These are phyloP conservation scores for Sambucus nigra DNA, from an alignment of 129 eudicot genomes.

Conservation along the genomic window DNA sequence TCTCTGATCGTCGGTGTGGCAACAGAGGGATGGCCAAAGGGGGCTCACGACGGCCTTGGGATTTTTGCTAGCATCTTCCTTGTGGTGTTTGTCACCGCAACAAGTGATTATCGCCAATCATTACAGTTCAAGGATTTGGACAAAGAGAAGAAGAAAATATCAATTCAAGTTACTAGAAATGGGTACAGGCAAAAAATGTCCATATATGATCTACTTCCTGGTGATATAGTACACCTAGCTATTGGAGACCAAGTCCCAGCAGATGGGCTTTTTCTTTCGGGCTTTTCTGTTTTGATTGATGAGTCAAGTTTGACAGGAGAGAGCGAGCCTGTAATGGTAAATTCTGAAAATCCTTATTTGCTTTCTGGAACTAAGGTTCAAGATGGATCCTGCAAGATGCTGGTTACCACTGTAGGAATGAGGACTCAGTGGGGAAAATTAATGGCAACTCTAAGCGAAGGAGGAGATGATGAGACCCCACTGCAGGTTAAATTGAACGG, in stretches of 20 bases:
- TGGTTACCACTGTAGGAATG: constrained; percentile 88
- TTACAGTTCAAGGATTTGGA: constrained; percentile 78
- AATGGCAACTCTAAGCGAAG: constrained; percentile 92
- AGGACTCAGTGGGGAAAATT: constrained; percentile 96
- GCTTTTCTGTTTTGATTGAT: constrained; percentile 70
- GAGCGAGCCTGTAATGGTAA: constrained; percentile 72
- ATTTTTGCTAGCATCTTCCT: constrained; percentile 81
- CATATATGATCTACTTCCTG: constrained; percentile 70
- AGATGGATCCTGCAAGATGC: constrained; percentile 96
- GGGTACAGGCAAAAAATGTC: constrained; percentile 77
- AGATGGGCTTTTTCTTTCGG: constrained; percentile 85
- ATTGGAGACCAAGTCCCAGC: constrained; percentile 98
- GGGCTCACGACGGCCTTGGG: constrained; percentile 92
- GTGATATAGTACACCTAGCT: constrained; percentile 84
- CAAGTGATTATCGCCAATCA: constrained; percentile 89
- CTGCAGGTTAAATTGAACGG: constrained; percentile 85
- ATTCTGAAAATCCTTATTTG: constrained; percentile 55
- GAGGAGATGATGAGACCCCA: constrained; percentile 90
- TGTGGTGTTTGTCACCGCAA: constrained; percentile 92
- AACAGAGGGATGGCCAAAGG: constrained; percentile 91
- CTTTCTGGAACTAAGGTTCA: constrained; percentile 96
- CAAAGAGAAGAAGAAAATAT: constrained; percentile 84
- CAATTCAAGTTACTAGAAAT: constrained; percentile 71
- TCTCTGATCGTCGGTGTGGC: constrained; percentile 87
- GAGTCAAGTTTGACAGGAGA: constrained; percentile 96